Evolutionary conservation across 2,329 filamentous ascomycete genomes (phyloP), one percentile per base, ranked within the genome.

Genomic region (Catunica adiposa): DNA sequence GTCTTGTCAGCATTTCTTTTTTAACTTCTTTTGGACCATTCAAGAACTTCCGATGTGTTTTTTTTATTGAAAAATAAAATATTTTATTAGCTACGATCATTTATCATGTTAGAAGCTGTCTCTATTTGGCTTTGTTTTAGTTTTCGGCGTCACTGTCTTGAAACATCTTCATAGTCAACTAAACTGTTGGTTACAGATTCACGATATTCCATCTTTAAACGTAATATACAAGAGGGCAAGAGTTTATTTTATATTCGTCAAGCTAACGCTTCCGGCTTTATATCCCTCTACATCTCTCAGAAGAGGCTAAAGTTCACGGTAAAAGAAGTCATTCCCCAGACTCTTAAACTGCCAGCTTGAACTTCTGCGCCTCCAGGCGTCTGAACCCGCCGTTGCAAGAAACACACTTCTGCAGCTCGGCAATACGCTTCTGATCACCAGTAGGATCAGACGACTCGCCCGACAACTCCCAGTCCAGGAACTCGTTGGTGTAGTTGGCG

Each of bases 351-450:
- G 20, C 44, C 23, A 48, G 15, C 44, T 48, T 48, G 22, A 48
- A 48, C 9, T 3, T 17, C 20, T 7, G 1, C 9, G 31, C 20
- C 31, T 53, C 50, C 50, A 80, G 67, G 47, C 78, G 69, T 54
- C 71, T 73, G 68, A 82, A 88, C 2, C 84, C 84, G 46, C 84
- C 84, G 42, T 76, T 69, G 44, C 67, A 68, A 51, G 82, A 80
- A 60, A 88, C 77, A 56, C 79, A 72, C 67, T 81, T 73, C 72
- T 88, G 84, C 62, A 88, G 68, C 62, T 74, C 72, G 2, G 73
- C 79, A 80, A 88, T 88, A 40, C 76, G 74, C 76, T 83, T 84
- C 77, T 89, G 84, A 62, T 89, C 84, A 9, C 80, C 83, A 1
- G 69, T 73, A 0, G 84, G 84, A 66, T 88, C 83, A 44, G 67